These are phyloP conservation scores for Auriscalpium microsporum DNA, from an alignment of 768 basidiomycete genomes.

Conservation along the genomic window DNA sequence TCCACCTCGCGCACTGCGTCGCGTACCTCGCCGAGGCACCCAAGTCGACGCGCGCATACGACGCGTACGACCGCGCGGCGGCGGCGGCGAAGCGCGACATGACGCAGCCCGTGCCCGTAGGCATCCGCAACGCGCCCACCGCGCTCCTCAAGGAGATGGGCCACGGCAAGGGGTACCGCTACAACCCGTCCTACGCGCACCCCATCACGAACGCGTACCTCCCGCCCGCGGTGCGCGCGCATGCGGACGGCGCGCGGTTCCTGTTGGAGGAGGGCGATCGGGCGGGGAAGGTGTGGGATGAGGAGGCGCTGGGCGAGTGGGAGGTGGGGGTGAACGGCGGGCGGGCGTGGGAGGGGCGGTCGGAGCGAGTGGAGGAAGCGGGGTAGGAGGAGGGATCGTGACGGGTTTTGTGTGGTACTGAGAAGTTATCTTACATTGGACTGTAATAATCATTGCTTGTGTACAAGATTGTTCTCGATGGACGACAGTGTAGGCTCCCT, in stretches of 20 bases:
- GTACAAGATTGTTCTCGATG: too few species aligned
- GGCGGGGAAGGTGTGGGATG: slow-evolving; percentile 39
- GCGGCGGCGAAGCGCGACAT: slow-evolving; percentile 45
- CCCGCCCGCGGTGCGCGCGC: slow-evolving; percentile 29
- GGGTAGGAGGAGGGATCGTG: too few species aligned
- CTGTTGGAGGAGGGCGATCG: slow-evolving; percentile 29
- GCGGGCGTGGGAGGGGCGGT: slow-evolving; percentile 25
- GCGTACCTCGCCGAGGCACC: slow-evolving; percentile 75
- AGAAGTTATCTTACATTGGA: too few species aligned
- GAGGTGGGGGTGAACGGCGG: slow-evolving; percentile 36
- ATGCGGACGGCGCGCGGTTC: slow-evolving; percentile 24
- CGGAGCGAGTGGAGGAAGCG: too few species aligned
- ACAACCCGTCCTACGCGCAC: slow-evolving; percentile 42
- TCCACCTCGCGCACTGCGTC: slow-evolving; percentile 69
- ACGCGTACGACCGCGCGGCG: slow-evolving; percentile 66
- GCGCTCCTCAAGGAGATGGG: slow-evolving; percentile 43
- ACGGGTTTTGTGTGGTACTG: too few species aligned
- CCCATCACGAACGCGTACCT: slow-evolving; percentile 47
- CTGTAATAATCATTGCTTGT: too few species aligned
- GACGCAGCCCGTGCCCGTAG: slow-evolving; percentile 56
- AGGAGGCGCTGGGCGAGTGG: slow-evolving; percentile 35
- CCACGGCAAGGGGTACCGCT: slow-evolving; percentile 40
- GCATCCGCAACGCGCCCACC: slow-evolving; percentile 74
- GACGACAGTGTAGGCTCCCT: too few species aligned
- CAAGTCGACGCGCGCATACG: slow-evolving; percentile 74